Conservation (phyloP, 179 eudicot genomes). For the Silene vulgaris region DNA sequence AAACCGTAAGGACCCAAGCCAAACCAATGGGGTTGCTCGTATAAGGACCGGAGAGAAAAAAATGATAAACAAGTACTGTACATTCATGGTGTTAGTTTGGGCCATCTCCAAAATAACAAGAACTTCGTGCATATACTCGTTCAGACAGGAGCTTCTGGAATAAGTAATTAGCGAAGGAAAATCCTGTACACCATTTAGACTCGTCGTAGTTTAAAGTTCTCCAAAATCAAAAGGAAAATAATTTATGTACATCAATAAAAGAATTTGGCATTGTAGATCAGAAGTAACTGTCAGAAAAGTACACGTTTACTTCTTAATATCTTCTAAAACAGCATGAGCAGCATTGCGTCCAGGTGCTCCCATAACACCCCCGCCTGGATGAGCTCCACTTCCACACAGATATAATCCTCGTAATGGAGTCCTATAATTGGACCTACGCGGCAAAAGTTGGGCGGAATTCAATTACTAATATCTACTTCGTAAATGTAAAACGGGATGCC, state of each 20-base stretch:
- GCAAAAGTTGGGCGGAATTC: background rate
- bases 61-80: background rate
- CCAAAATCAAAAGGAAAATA: background rate
- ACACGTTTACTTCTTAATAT: slow-evolving; percentile 30
- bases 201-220: background rate
- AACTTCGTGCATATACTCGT: background rate
- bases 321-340: slow-evolving; percentile 64
- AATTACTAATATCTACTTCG: background rate
- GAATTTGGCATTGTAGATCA: background rate
- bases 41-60: too few relatives aligned
- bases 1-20: too few relatives aligned
- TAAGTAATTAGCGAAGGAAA: background rate
- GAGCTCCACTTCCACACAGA: slow-evolving; percentile 90
- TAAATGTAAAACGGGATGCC: background rate
- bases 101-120: background rate
- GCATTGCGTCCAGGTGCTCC: slow-evolving; percentile 98
- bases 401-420: slow-evolving; percentile 86
- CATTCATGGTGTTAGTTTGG: background rate
- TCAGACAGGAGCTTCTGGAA: background rate
- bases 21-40: too few relatives aligned
- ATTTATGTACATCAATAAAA: background rate
- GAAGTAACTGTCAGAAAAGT: background rate
- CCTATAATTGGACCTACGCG: slow-evolving; percentile 70
- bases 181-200: background rate
- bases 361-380: slow-evolving; percentile 99